Base-by-base conservation (phyloP, 257 asterid genomes). In the Orobanche coerulescens region DNA sequence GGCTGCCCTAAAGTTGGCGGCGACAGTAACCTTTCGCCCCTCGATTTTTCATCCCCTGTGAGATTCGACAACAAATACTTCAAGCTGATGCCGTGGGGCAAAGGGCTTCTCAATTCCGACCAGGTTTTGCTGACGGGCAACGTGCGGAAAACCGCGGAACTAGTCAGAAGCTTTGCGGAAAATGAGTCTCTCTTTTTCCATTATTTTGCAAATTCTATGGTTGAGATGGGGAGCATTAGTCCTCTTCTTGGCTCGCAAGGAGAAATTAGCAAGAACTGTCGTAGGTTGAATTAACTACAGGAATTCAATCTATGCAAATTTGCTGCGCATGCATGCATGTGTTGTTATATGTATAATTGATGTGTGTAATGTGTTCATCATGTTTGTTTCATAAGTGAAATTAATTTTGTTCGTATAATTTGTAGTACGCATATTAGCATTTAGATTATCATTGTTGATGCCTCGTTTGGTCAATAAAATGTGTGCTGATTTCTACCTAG, bases 91-190 rank as follows among this genome's bases (percentile, higher is more conserved):
- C 8, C 78, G 8, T 28, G 50, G 66, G 87, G 86, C 40, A 86
- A 84, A 76, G 87, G 93, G 9, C 90, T 86, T 49, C 81, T 84
- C 18, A 84, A 46, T 11, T 82, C 95, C 0, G 95, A 86, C 40
- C 77, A 86, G 69, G 90, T 84, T 30, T 76, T 84, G 61, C 68
- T 74, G 12, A 76, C 86, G 4, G 93, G 93, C 4, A 75, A 75
- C 5, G 79, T 65, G 0, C 43, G 44, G 34, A 72, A 39, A 51
- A 78, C 79, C 4, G 47, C 25, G 60, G 77, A 78, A 26, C 46
- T 81, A 50, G 92, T 86, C 31, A 77, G 74, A 65, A 72, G 15
- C 9, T 86, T 70, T 52, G 95, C 95, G 0, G 74, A 72, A 23
- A 71, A 83, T 62, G 89, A 73, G 62, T 76, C 50, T 0, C 66